Conservation (phyloP, 2,329 filamentous ascomycete species). For the Fulvia fulva region DNA sequence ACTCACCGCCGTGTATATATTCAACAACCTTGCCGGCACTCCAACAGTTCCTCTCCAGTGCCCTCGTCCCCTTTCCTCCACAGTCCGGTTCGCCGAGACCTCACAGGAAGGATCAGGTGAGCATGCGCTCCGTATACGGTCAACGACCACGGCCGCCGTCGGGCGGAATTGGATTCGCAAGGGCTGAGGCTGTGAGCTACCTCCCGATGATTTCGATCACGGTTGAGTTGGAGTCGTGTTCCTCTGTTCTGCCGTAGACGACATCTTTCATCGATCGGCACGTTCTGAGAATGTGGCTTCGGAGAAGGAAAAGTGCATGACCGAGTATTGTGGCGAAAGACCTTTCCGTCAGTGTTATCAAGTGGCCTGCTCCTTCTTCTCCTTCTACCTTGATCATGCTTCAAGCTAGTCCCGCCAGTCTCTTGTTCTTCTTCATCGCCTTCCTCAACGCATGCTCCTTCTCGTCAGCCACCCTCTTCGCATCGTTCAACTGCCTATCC, state of each 20-base stretch:
- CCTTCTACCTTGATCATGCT: background rate
- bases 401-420: conserved; percentile 26
- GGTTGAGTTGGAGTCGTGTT: background rate
- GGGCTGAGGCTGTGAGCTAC: background rate
- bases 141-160: background rate
- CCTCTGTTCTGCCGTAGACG: background rate
- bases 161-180: background rate
- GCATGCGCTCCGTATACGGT: background rate
- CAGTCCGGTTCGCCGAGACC: background rate
- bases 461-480: conserved; percentile 33
- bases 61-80: background rate
- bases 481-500: conserved; percentile 31
- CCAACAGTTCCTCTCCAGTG: background rate
- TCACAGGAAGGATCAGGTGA: background rate
- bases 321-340: too few relatives aligned
- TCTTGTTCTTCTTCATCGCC: conserved; percentile 36
- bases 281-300: background rate
- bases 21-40: background rate
- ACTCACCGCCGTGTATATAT: background rate
- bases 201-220: background rate
- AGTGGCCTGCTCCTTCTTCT: too few relatives aligned
- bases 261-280: background rate
- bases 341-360: too few relatives aligned
- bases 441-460: conserved; percentile 32
- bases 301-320: too few relatives aligned